phyloP scores from a whole-genome alignment of 257 asterid species.

The Avicennia marina region DNA sequence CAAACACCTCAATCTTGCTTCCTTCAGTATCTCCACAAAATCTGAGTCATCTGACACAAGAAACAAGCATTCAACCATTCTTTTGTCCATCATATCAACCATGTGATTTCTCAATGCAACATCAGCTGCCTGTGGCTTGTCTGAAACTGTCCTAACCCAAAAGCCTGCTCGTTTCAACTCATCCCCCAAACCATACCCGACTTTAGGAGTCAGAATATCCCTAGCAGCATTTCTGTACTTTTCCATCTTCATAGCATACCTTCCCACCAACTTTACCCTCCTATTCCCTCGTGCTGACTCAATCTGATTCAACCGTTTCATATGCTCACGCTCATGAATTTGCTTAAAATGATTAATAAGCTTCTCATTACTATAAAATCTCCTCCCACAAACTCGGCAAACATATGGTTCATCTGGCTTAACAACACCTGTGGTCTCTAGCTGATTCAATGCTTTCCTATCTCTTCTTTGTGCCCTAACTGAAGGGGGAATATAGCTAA shows the following conservation, averaged over 20 bases:
- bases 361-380: constrained; percentile 60
- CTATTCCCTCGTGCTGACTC: constrained; percentile 77
- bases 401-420: constrained; percentile 51
- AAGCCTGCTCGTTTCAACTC: constrained; percentile 83
- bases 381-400: constrained; percentile 90
- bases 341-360: constrained; percentile 73
- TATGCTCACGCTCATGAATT: constrained; percentile 75
- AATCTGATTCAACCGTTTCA: constrained; percentile 72
- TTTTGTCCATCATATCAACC: constrained; percentile 74
- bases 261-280: constrained; percentile 71
- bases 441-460: constrained; percentile 39
- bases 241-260: constrained; percentile 77
- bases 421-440: constrained; percentile 52
- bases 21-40: constrained; percentile 63
- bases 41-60: constrained; percentile 86
- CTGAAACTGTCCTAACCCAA: constrained; percentile 67
- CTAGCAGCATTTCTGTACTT: constrained; percentile 72
- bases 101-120: constrained; percentile 57
- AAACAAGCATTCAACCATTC: constrained; percentile 59
- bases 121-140: constrained; percentile 80
- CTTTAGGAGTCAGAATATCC: constrained; percentile 66
- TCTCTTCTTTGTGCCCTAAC: constrained; percentile 49
- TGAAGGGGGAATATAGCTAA: constrained; percentile 70
- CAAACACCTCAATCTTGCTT: constrained; percentile 79
- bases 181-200: constrained; percentile 71